A percentile compares a stretch with the other conserved stretches of the same genome.
Conservation (phyloP, 2,329 filamentous ascomycete genomes). For the Diaporthe amygdali region DNA sequence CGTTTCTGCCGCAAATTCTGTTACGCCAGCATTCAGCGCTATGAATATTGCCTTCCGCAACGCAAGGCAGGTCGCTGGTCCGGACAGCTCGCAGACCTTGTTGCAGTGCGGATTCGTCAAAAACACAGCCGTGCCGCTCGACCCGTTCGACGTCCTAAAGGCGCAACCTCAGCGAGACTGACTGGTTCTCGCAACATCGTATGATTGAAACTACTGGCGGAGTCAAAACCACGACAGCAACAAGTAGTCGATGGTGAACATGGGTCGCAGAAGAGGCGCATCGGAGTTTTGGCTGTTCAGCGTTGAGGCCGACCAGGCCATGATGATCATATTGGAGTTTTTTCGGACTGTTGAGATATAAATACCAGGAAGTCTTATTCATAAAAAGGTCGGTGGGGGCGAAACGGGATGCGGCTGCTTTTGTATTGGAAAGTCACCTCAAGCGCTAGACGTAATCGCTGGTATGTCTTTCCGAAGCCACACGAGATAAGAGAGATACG, state of each 20-base stretch:
- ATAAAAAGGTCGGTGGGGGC: neutral
- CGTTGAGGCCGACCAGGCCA: neutral
- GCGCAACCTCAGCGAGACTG: neutral
- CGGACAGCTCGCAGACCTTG: neutral
- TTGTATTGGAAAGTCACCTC: neutral
- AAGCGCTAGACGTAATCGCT: slow-evolving; percentile 1
- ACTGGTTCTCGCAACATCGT: neutral
- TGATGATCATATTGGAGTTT: neutral
- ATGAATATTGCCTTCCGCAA: neutral
- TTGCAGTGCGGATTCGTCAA: neutral
- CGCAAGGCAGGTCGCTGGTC: too few relatives aligned
- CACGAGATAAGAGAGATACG: slow-evolving; percentile 6
- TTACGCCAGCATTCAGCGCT: neutral
- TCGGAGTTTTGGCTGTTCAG: neutral
- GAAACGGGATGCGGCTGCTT: neutral
- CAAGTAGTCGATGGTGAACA: neutral
- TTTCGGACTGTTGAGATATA: neutral
- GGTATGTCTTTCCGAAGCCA: slow-evolving; percentile 3
- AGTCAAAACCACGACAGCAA: neutral
- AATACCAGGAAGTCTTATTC: neutral
- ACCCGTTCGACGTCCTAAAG: neutral
- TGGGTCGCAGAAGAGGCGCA: neutral
- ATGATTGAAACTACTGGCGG: neutral
- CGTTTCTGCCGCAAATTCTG: neutral
- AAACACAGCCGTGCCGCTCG: neutral